Percentiles rank a stretch among this genome's conserved stretches.
Evolutionary conservation across 257 asterid genomes (phyloP).

Genomic region (Fraxinus anomala): DNA sequence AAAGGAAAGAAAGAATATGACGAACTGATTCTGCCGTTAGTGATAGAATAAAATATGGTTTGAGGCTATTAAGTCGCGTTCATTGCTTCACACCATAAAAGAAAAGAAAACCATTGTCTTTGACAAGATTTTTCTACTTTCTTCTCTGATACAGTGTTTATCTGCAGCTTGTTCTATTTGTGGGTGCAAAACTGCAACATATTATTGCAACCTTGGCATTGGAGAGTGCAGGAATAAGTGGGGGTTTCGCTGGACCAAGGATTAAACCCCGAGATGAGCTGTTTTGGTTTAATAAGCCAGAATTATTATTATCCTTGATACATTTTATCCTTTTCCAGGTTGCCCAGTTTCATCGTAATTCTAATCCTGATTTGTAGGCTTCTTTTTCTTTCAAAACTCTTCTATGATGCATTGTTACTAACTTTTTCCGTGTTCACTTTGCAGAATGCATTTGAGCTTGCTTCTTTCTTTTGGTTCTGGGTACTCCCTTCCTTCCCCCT

Average conservation of each 20-base stretch:
- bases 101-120: too few relatives aligned
- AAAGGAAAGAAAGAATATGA: background rate
- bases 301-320: constrained; percentile 70
- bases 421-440: constrained; percentile 16
- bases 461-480: constrained; percentile 99
- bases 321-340: constrained; percentile 98
- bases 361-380: background rate
- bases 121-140: background rate
- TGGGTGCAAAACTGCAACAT: constrained; percentile 93
- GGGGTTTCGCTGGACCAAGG: constrained; percentile 53
- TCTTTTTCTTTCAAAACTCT: constrained; percentile 5
- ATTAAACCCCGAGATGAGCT: constrained; percentile 87
- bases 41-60: too few relatives aligned
- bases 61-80: too few relatives aligned
- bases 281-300: constrained; percentile 96
- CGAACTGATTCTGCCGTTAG: background rate
- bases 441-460: constrained; percentile 77
- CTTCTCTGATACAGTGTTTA: constrained; percentile 11
- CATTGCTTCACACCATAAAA: too few relatives aligned
- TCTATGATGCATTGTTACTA: background rate
- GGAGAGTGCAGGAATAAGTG: constrained; percentile 86
- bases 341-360: constrained; percentile 21
- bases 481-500: constrained; percentile 47
- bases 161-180: constrained; percentile 84
- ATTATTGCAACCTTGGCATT: constrained; percentile 90